Conservation (phyloP, 352 stramenopile species). For the Pythium coloratum region DNA sequence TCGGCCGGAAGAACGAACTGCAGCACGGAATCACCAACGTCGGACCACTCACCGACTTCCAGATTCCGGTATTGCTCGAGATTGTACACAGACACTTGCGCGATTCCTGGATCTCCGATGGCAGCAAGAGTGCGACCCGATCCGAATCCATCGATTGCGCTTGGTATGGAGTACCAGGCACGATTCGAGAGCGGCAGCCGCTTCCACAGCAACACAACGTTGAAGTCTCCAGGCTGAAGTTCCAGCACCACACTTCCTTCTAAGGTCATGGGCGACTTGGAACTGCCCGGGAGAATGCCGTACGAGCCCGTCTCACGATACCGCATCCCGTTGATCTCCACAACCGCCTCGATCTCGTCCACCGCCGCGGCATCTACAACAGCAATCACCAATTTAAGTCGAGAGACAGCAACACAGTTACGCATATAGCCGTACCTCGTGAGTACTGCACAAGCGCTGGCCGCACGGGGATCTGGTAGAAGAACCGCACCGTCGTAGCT, state of each 20-base stretch:
- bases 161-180: conserved; percentile 62
- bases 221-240: conserved; percentile 67
- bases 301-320: conserved; percentile 77
- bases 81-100: conserved; percentile 59
- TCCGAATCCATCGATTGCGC: conserved; percentile 64
- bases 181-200: conserved; percentile 43
- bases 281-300: conserved; percentile 45
- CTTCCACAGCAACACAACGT: conserved; percentile 60
- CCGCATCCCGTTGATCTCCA: conserved; percentile 62
- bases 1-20: conserved; percentile 60
- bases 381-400: conserved; percentile 10
- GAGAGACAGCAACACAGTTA: neutral
- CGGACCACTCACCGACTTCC: conserved; percentile 55
- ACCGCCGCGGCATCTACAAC: conserved; percentile 44
- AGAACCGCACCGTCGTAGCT: conserved; percentile 51
- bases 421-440: conserved; percentile 36
- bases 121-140: conserved; percentile 63
- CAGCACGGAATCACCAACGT: conserved; percentile 77
- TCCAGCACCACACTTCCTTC: conserved; percentile 65
- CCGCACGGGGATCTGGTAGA: conserved; percentile 73
- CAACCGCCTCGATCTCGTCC: conserved; percentile 62
- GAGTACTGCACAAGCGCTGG: conserved; percentile 52
- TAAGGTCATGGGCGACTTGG: conserved; percentile 57
- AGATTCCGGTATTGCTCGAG: conserved; percentile 40
- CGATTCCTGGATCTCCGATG: conserved; percentile 45